Percentiles rank a stretch among this genome's conserved stretches.
Evolutionary conservation across 2,329 filamentous ascomycete genomes (phyloP).

Genomic region (Paecilomyces dactylethromorphus): DNA sequence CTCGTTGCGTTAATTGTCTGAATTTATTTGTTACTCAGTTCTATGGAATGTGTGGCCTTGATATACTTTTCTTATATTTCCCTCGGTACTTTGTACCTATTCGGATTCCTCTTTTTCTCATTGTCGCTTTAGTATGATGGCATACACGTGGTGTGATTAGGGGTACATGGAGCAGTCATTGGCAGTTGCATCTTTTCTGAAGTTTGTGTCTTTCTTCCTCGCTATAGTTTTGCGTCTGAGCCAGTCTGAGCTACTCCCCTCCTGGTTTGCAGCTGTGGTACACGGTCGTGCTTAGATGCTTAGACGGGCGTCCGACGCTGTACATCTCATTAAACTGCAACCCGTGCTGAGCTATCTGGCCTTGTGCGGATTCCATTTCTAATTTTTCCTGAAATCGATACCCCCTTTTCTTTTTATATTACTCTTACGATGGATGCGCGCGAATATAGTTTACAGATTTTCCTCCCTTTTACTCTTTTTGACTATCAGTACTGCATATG

Average conservation of each 20-base stretch:
- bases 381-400: background rate
- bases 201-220: constrained; percentile 10
- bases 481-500: background rate
- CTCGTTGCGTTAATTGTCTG: constrained; percentile 15
- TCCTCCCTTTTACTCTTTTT: background rate
- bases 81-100: background rate
- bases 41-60: constrained; percentile 5
- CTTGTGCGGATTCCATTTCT: background rate
- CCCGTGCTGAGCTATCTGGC: background rate
- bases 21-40: constrained; percentile 5
- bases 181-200: constrained; percentile 10
- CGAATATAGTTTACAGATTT: background rate
- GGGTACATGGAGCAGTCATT: constrained; percentile 6
- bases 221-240: constrained; percentile 5
- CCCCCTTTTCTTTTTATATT: background rate
- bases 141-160: background rate
- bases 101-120: background rate
- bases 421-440: background rate
- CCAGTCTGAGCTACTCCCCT: constrained; percentile 10
- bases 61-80: constrained; percentile 9
- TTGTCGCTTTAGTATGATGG: background rate
- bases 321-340: background rate
- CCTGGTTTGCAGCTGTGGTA: constrained; percentile 9
- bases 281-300: constrained; percentile 9
- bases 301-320: background rate